Conservation (phyloP, 768 basidiomycete species). For the Agaricus blazei region DNA sequence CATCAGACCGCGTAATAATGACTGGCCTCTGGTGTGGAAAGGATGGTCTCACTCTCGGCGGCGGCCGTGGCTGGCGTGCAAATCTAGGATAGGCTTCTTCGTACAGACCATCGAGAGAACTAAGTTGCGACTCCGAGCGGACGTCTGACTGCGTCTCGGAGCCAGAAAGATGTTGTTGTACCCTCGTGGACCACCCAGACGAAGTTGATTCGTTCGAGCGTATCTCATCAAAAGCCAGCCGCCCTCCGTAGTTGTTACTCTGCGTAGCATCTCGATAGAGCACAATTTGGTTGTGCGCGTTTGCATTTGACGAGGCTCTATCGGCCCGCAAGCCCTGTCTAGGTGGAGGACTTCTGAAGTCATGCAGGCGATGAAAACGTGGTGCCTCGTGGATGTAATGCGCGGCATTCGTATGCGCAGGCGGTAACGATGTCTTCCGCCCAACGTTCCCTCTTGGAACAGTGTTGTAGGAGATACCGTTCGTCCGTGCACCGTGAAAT, state of each 20-base stretch:
- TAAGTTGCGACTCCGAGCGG: background rate
- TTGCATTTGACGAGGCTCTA: background rate
- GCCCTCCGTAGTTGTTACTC: background rate
- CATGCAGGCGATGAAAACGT: slow-evolving; percentile 1
- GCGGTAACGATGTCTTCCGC: background rate
- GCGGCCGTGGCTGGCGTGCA: background rate
- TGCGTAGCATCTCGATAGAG: background rate
- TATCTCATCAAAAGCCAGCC: background rate
- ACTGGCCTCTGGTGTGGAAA: background rate
- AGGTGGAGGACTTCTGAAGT: background rate
- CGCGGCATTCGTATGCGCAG: background rate
- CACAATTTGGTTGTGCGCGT: slow-evolving; percentile 5
- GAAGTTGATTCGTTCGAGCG: slow-evolving; percentile 6
- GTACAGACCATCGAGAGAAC: slow-evolving; percentile 4
- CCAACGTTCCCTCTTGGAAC: background rate
- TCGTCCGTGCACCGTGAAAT: background rate
- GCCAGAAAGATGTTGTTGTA: slow-evolving; percentile 4
- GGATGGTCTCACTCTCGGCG: background rate
- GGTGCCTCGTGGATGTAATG: background rate
- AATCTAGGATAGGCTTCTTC: slow-evolving; percentile 6
- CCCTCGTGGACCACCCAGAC: slow-evolving; percentile 3
- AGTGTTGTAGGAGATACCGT: slow-evolving; percentile 2
- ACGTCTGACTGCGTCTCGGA: slow-evolving; percentile 5
- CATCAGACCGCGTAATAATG: slow-evolving; percentile 5
- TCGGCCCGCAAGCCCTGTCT: background rate